These are phyloP conservation scores for Kappamyces sp. DNA, from an alignment of 192 early-diverging fungal species.

Conservation along the genomic window DNA sequence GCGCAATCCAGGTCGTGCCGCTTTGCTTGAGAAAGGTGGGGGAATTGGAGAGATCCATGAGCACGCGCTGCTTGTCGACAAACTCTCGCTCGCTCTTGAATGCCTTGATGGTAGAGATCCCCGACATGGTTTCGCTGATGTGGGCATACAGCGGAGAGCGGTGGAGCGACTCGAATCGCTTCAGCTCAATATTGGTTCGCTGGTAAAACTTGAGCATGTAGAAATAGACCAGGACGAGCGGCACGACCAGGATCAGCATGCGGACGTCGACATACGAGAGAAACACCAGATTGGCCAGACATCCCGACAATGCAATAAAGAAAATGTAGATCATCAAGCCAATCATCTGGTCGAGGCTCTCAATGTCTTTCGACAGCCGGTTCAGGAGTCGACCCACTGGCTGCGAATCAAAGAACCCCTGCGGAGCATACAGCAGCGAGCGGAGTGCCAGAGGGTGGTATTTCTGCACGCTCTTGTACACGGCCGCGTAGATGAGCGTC, in stretches of 20 bases:
- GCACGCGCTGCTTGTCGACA: background rate
- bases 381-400: constrained; percentile 63
- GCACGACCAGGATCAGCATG: constrained; percentile 10
- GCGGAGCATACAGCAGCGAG: constrained; percentile 40
- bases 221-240: background rate
- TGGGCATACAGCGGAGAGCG: constrained; percentile 25
- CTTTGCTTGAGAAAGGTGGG: background rate
- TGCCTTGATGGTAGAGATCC: constrained; percentile 26
- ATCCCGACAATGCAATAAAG: constrained; percentile 52
- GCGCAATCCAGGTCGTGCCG: constrained; percentile 17
- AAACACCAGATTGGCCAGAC: constrained; percentile 48
- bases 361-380: constrained; percentile 46
- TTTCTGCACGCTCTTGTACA: constrained; percentile 10
- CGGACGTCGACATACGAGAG: no score
- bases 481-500: constrained; percentile 2
- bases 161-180: constrained; percentile 19
- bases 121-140: constrained; percentile 25
- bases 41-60: constrained; percentile 1
- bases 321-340: constrained; percentile 36
- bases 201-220: constrained; percentile 14
- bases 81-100: constrained; percentile 5
- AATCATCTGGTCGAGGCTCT: constrained; percentile 46
- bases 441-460: constrained; percentile 43
- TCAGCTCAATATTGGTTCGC: constrained; percentile 17
- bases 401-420: constrained; percentile 53